Percentiles rank a stretch among this genome's conserved stretches.
Evolutionary conservation across 2,329 filamentous ascomycete genomes (phyloP).

Genomic region (Aspergillus glaucus): DNA sequence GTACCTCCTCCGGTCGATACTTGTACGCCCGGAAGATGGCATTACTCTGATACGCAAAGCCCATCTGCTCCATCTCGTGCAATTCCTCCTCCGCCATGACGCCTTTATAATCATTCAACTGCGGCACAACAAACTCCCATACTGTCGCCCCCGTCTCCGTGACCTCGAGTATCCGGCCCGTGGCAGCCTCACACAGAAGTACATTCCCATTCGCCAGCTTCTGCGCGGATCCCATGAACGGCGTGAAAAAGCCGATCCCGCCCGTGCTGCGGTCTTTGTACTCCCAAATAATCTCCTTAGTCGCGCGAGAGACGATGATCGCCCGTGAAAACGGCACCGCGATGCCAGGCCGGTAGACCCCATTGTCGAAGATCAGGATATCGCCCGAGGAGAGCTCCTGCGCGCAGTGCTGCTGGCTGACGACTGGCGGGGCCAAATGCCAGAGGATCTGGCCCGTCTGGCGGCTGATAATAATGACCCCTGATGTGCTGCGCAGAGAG

Average conservation of each 20-base stretch:
- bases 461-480: conserved; percentile 39
- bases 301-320: conserved; percentile 34
- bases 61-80: conserved; percentile 31
- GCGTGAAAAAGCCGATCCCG: conserved; percentile 39
- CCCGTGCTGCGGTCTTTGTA: conserved; percentile 34
- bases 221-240: conserved; percentile 45
- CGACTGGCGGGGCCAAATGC: conserved; percentile 24
- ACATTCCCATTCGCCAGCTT: conserved; percentile 38
- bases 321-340: conserved; percentile 40
- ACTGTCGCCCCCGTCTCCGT: conserved; percentile 35
- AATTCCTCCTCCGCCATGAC: conserved; percentile 14
- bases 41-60: conserved; percentile 37
- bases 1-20: conserved; percentile 36
- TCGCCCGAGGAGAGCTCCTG: conserved; percentile 37
- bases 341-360: conserved; percentile 36
- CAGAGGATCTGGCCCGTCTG: conserved; percentile 34
- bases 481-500: conserved; percentile 38
- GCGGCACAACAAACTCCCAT: conserved; percentile 41
- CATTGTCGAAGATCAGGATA: conserved; percentile 45
- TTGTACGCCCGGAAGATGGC: conserved; percentile 42
- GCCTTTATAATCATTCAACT: conserved; percentile 35
- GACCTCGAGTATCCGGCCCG: conserved; percentile 42
- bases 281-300: conserved; percentile 40
- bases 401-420: conserved; percentile 43
- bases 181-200: conserved; percentile 38